Percentiles rank a stretch among this genome's conserved stretches.
Evolutionary conservation across 495 filamentous ascomycete species (phyloP).

Genomic region (Podospora pseudopauciseta): DNA sequence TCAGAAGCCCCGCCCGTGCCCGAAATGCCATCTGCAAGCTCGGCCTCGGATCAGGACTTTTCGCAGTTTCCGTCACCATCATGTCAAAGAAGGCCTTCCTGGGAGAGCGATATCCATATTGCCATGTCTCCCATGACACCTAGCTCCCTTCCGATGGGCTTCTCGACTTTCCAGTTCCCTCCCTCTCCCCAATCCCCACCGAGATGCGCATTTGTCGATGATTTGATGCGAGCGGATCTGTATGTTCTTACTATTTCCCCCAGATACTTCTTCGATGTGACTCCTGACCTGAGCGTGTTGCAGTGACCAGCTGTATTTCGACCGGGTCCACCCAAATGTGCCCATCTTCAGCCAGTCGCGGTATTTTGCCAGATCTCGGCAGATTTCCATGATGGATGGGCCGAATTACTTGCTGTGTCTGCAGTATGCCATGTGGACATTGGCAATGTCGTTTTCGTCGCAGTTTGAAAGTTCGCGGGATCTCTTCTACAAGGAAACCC

Average conservation of each 20-base stretch:
- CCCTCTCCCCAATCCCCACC: conserved; percentile 28
- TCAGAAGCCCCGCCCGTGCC: conserved; percentile 16
- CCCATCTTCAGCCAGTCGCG: conserved; percentile 50
- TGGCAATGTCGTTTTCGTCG: conserved; percentile 50
- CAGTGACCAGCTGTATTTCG: conserved; percentile 57
- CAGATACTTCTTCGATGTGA: neutral
- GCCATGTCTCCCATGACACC: conserved; percentile 25
- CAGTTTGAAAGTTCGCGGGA: conserved; percentile 49
- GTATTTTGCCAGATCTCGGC: conserved; percentile 27
- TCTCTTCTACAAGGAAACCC: conserved; percentile 46
- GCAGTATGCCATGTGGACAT: conserved; percentile 55
- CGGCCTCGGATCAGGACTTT: conserved; percentile 15
- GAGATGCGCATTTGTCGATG: conserved; percentile 27
- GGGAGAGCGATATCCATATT: conserved; percentile 27
- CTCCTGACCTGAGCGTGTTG: neutral
- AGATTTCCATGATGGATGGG: conserved; percentile 15
- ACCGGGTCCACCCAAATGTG: conserved; percentile 52
- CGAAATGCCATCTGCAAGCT: conserved; percentile 15
- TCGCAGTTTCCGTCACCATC: conserved; percentile 22
- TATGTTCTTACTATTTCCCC: conserved; percentile 19
- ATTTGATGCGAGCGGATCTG: conserved; percentile 46
- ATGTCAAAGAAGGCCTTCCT: conserved; percentile 15
- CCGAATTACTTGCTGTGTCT: conserved; percentile 41
- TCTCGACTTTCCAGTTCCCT: conserved; percentile 33
- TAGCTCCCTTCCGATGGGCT: conserved; percentile 15